Evolutionary conservation across 73 alveolate species (phyloP).

Genomic region (Uronychia setigera): DNA sequence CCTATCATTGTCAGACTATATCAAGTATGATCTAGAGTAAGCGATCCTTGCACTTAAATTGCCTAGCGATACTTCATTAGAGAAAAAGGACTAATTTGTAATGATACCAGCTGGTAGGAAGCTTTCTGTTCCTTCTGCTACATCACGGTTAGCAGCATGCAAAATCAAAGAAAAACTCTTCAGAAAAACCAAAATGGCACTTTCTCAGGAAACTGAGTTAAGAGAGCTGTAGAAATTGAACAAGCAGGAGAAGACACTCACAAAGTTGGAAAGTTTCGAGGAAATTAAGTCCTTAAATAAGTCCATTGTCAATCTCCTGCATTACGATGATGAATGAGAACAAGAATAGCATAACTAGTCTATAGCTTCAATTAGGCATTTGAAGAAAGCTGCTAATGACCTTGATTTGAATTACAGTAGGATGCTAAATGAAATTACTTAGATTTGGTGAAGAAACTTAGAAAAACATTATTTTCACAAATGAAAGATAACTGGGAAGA

Average conservation of each 20-base stretch:
- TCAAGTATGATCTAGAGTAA: too few relatives aligned
- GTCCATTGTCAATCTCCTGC: too few relatives aligned
- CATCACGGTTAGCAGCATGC: background rate
- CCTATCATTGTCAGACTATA: too few relatives aligned
- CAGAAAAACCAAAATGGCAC: background rate
- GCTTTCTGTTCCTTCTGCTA: background rate
- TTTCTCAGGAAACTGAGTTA: background rate
- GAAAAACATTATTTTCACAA: too few relatives aligned
- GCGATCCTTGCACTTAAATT: too few relatives aligned
- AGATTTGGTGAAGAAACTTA: too few relatives aligned
- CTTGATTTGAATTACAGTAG: background rate
- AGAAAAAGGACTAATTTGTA: too few relatives aligned
- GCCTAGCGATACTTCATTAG: too few relatives aligned
- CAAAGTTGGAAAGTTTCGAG: background rate
- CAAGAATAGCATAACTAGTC: background rate
- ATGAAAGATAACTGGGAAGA: too few relatives aligned
- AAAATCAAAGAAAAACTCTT: background rate
- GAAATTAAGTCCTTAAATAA: background rate
- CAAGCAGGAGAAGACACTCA: background rate
- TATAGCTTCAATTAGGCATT: background rate
- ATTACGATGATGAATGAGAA: background rate
- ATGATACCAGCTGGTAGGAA: background rate
- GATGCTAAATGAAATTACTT: too few relatives aligned
- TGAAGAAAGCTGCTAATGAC: background rate
- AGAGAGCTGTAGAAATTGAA: background rate